Conservation (phyloP, 179 eudicot genomes). For the Corrigiola litoralis region DNA sequence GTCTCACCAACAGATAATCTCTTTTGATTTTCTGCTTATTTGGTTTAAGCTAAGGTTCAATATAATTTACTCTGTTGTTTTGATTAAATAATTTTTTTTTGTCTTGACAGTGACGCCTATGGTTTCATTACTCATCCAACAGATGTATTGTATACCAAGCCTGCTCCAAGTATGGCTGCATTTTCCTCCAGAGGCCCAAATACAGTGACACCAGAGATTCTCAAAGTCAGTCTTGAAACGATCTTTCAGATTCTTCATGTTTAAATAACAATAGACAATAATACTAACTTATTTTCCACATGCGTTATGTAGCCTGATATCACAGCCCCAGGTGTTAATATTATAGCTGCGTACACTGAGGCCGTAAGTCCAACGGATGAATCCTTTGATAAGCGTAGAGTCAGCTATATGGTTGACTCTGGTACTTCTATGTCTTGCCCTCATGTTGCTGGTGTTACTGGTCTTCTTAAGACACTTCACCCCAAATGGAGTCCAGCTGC, state of each 20-base stretch:
- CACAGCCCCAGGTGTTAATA: constrained; percentile 65
- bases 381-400: constrained; percentile 27
- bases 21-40: not conserved
- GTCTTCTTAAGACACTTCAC: constrained; percentile 53
- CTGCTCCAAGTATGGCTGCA: constrained; percentile 61
- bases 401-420: constrained; percentile 23
- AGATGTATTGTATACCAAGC: constrained; percentile 26
- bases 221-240: constrained; percentile 43
- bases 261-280: not conserved
- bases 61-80: no score
- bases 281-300: not conserved
- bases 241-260: not conserved
- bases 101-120: constrained; percentile 27
- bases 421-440: constrained; percentile 94
- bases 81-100: not conserved
- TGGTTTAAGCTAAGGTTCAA: not conserved
- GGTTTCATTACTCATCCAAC: constrained; percentile 36
- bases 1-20: not conserved
- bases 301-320: constrained; percentile 54
- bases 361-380: constrained; percentile 30
- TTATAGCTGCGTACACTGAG: constrained; percentile 57
- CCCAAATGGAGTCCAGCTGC: constrained; percentile 78
- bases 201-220: constrained; percentile 50
- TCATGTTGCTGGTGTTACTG: constrained; percentile 62
- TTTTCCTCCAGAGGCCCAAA: constrained; percentile 82